Conservation (phyloP, 257 asterid genomes). For the Thymus mandschuricus region DNA sequence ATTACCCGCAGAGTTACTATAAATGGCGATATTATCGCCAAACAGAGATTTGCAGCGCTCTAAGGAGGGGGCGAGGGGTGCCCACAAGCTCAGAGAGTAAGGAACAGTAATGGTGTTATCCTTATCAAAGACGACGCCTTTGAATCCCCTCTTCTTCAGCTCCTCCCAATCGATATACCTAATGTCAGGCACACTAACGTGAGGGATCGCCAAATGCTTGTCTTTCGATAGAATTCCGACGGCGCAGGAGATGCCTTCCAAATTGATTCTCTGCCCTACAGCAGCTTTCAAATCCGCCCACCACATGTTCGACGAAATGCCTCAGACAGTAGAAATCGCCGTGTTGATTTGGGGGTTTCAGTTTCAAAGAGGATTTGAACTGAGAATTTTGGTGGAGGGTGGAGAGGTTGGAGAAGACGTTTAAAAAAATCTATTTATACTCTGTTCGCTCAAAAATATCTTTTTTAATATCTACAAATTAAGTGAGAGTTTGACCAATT, state of each 20-base stretch:
- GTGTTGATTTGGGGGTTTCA: constrained; percentile 24
- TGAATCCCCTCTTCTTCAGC: constrained; percentile 76
- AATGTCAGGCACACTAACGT: constrained; percentile 72
- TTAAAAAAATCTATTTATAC: too few relatives aligned
- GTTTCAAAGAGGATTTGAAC: constrained; percentile 16
- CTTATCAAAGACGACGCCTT: constrained; percentile 91
- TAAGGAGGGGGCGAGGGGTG: constrained; percentile 64
- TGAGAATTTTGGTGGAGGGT: too few relatives aligned
- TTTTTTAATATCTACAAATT: too few relatives aligned
- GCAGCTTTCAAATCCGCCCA: constrained; percentile 78
- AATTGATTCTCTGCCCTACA: constrained; percentile 82
- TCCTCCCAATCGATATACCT: constrained; percentile 83
- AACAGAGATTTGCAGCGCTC: constrained; percentile 65
- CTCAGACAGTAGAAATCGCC: constrained; percentile 25
- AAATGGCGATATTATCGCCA: constrained; percentile 72
- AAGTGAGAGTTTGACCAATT: too few relatives aligned
- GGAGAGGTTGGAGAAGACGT: too few relatives aligned
- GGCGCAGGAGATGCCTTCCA: constrained; percentile 67
- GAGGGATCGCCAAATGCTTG: constrained; percentile 70
- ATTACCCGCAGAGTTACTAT: constrained; percentile 90
- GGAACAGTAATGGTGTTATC: constrained; percentile 88
- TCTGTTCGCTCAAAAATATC: too few relatives aligned
- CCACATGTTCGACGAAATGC: constrained; percentile 65
- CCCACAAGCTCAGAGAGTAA: constrained; percentile 82
- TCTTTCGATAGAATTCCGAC: constrained; percentile 62